A percentile compares a stretch with the other conserved stretches of the same genome.
phyloP scores from a whole-genome alignment of 345 rosid species.

The Lumnitzera littorea region DNA sequence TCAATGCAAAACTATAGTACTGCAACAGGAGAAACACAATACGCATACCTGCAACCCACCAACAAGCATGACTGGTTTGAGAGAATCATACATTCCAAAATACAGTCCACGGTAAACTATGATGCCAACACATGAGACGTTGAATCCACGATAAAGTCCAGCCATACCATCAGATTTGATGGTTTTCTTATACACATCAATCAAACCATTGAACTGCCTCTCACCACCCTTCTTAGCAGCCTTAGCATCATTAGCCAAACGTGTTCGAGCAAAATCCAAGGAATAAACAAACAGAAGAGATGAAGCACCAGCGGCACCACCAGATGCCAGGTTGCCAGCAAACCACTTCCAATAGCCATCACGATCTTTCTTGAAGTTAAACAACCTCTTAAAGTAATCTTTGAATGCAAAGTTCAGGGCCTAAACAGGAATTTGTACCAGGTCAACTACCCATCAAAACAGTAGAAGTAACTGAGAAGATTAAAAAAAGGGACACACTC shows the following conservation, averaged over 20 bases:
- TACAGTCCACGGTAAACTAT: conserved; percentile 50
- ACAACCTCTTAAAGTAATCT: conserved; percentile 44
- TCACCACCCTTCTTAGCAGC: conserved; percentile 42
- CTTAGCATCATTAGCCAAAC: conserved; percentile 47
- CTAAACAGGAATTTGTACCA: conserved; percentile 4
- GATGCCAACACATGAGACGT: conserved; percentile 43
- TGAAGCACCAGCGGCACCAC: conserved; percentile 55
- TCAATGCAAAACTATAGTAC: not conserved
- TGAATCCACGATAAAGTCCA: conserved; percentile 57
- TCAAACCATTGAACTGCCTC: conserved; percentile 47
- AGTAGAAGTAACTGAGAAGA: not conserved
- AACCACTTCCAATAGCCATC: conserved; percentile 60
- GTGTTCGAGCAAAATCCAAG: conserved; percentile 43
- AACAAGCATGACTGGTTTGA: conserved; percentile 46
- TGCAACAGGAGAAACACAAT: not conserved
- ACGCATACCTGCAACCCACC: conserved; percentile 34
- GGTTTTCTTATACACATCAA: conserved; percentile 51
- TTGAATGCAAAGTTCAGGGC: conserved; percentile 55
- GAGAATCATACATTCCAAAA: conserved; percentile 55
- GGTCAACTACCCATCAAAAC: not conserved
- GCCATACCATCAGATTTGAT: conserved; percentile 37
- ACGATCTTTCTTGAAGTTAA: conserved; percentile 47
- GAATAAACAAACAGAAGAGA: conserved; percentile 48
- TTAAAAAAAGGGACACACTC: too few relatives aligned
- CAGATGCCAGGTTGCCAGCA: conserved; percentile 55